These are phyloP conservation scores for Arctium minus DNA, from an alignment of 129 eudicot species.

Conservation along the genomic window DNA sequence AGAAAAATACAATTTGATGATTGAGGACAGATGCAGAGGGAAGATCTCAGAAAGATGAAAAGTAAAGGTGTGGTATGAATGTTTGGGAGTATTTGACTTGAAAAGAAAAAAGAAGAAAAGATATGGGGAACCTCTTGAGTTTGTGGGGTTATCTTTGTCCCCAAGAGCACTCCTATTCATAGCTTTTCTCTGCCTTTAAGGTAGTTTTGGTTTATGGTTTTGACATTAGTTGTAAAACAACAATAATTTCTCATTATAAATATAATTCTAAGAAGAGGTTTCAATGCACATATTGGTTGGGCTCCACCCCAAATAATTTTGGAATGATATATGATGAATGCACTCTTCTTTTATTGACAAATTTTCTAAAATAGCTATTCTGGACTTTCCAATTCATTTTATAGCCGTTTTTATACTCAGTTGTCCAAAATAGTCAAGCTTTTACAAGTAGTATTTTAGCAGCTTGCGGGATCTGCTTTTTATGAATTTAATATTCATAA, in stretches of 20 bases:
- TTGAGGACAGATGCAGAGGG: slow-evolving; percentile 17
- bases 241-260: slow-evolving; percentile 16
- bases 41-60: slow-evolving; percentile 30
- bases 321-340: slow-evolving; percentile 40
- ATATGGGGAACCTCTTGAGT: slow-evolving; percentile 41
- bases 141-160: slow-evolving; percentile 47
- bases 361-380: neutral
- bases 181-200: slow-evolving; percentile 30
- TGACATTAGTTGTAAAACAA: slow-evolving; percentile 38
- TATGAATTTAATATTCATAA: neutral
- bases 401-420: neutral
- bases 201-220: slow-evolving; percentile 32
- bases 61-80: slow-evolving; percentile 33
- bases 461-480: neutral
- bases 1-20: slow-evolving; percentile 19
- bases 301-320: slow-evolving; percentile 46
- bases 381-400: neutral
- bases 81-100: slow-evolving; percentile 40
- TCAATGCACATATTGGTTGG: slow-evolving; percentile 7
- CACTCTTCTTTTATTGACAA: neutral
- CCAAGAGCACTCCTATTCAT: slow-evolving; percentile 28
- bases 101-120: slow-evolving; percentile 11
- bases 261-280: slow-evolving; percentile 23
- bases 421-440: neutral
- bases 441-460: neutral